Conservation (phyloP, 257 asterid species). For the Gynochthodes officinalis region DNA sequence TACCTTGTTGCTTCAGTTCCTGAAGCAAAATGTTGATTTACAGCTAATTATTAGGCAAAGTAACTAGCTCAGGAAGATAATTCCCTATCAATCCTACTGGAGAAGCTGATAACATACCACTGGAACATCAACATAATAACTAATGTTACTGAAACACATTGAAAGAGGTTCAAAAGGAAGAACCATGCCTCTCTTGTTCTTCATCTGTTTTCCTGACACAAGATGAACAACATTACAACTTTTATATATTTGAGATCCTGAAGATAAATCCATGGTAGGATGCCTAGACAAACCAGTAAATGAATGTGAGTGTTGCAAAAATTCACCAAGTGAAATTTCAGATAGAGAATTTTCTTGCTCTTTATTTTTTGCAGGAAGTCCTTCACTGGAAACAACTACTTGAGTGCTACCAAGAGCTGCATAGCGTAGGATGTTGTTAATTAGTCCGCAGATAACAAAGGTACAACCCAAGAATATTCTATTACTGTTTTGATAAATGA, state of each 20-base stretch:
- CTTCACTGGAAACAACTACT: conserved; percentile 63
- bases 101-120: conserved; percentile 43
- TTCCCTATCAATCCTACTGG: conserved; percentile 9
- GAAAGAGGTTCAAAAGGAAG: conserved; percentile 86
- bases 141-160: conserved; percentile 76
- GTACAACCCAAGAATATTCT: neutral
- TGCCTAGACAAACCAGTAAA: conserved; percentile 48
- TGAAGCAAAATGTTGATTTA: conserved; percentile 21
- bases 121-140: conserved; percentile 83
- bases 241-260: neutral
- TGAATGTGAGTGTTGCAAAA: conserved; percentile 72
- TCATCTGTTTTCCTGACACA: conserved; percentile 62
- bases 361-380: conserved; percentile 47
- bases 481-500: neutral
- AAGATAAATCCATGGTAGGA: neutral
- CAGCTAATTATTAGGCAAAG: neutral
- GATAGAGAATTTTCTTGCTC: conserved; percentile 31
- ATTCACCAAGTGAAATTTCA: conserved; percentile 70
- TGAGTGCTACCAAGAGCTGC: conserved; percentile 75
- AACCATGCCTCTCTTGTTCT: conserved; percentile 65
- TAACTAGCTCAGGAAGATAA: neutral
- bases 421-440: neutral
- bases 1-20: conserved; percentile 87
- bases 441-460: neutral
- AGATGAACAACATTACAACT: neutral